Evolutionary conservation across 345 rosid species (phyloP).

Genomic region (Litchi chinensis): DNA sequence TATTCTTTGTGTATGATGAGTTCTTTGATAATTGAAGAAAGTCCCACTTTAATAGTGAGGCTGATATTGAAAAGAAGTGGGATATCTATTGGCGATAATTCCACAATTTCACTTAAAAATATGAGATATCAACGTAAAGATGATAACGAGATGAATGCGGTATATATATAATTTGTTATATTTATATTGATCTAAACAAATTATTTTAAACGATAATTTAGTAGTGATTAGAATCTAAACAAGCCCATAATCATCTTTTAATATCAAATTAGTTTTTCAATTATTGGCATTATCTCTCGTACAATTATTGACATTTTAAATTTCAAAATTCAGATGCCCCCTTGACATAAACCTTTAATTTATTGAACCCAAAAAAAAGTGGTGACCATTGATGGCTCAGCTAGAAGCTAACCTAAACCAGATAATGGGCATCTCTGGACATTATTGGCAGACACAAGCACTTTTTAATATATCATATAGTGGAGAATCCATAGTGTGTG

Average conservation of each 20-base stretch:
- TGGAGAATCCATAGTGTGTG: too few species aligned
- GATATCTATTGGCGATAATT: background rate
- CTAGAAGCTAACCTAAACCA: background rate
- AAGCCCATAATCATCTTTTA: background rate
- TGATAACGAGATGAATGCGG: too few species aligned
- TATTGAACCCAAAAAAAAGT: background rate
- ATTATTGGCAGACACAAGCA: background rate
- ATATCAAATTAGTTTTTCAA: background rate
- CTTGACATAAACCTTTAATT: background rate
- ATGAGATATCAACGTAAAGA: too few species aligned
- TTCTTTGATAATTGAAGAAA: too few species aligned
- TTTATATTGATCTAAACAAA: too few species aligned
- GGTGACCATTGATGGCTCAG: background rate
- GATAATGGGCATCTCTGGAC: constrained; percentile 15
- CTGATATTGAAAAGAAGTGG: background rate
- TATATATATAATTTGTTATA: too few species aligned
- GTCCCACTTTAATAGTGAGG: too few species aligned
- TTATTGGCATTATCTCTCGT: background rate
- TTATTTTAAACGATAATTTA: too few species aligned
- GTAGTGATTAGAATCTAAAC: background rate
- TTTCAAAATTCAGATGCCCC: background rate
- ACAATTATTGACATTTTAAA: background rate
- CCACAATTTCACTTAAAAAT: background rate
- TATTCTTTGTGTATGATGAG: too few species aligned
- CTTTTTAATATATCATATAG: background rate